A percentile compares a stretch with the other conserved stretches of the same genome.
These are phyloP conservation scores for Phytomonas sp. DNA, from an alignment of 208 protist species.

Conservation along the genomic window DNA sequence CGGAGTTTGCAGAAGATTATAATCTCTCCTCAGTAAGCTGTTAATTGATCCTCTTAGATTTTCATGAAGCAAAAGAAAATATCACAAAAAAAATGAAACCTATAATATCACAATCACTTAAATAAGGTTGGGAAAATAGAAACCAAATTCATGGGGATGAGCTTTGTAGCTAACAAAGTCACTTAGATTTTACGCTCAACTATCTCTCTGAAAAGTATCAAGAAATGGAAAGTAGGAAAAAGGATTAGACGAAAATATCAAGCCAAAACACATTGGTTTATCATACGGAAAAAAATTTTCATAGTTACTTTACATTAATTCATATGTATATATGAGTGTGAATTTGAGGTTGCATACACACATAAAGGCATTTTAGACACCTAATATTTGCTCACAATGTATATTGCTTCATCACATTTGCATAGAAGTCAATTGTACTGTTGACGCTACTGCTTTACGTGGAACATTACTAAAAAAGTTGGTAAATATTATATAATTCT, in stretches of 20 bases:
- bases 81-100: conserved; percentile 9
- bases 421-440: neutral
- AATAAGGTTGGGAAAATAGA: conserved; percentile 10
- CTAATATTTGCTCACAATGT: neutral
- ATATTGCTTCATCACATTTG: neutral
- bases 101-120: neutral
- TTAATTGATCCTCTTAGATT: conserved; percentile 14
- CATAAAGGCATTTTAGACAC: neutral
- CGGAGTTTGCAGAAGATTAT: neutral
- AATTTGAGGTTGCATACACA: neutral
- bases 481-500: neutral
- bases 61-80: conserved; percentile 13
- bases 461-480: neutral
- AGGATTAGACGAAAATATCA: conserved; percentile 8
- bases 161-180: neutral
- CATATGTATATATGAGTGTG: neutral
- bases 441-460: neutral
- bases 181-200: conserved; percentile 3
- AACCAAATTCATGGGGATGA: conserved; percentile 9
- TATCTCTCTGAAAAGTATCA: neutral
- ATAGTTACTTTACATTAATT: neutral
- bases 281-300: neutral
- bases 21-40: neutral
- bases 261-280: neutral
- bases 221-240: conserved; percentile 1